These are phyloP conservation scores for Termitomyces sp. DNA, from an alignment of 768 basidiomycete species.

Conservation along the genomic window DNA sequence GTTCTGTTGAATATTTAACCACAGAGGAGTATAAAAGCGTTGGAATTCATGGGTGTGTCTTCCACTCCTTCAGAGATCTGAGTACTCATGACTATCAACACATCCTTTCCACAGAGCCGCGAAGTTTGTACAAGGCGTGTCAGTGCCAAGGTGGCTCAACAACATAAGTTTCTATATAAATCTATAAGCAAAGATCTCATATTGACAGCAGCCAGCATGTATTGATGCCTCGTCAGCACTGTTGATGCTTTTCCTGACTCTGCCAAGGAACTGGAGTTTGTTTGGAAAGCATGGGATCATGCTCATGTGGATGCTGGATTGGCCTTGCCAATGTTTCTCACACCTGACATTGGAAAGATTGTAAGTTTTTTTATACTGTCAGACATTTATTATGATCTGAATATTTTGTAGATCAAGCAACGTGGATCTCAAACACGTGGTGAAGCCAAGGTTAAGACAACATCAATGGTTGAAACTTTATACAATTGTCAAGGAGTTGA, in stretches of 20 bases:
- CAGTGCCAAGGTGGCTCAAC: background rate
- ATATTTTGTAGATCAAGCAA: too few relatives aligned
- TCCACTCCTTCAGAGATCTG: background rate
- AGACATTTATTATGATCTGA: too few relatives aligned
- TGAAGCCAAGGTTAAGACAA: too few relatives aligned
- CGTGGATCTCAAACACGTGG: too few relatives aligned
- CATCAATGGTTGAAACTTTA: too few relatives aligned
- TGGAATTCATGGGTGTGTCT: background rate
- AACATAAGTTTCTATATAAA: background rate
- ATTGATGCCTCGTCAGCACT: conserved; percentile 16
- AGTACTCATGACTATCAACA: background rate
- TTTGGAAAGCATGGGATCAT: conserved; percentile 12
- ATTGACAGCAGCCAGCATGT: conserved; percentile 11
- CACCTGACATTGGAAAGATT: conserved; percentile 15
- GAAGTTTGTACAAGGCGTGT: background rate
- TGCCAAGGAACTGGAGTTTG: conserved; percentile 7
- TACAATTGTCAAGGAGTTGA: conserved; percentile 14
- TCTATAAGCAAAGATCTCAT: conserved; percentile 13
- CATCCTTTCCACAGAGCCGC: background rate
- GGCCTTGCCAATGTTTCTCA: background rate
- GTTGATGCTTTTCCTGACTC: conserved; percentile 19
- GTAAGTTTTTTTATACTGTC: conserved; percentile 9
- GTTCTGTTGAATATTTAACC: background rate
- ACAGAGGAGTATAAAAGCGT: background rate
- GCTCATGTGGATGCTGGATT: conserved; percentile 10